Conservation (phyloP, 2,329 filamentous ascomycete species). For the Nemania sp. region DNA sequence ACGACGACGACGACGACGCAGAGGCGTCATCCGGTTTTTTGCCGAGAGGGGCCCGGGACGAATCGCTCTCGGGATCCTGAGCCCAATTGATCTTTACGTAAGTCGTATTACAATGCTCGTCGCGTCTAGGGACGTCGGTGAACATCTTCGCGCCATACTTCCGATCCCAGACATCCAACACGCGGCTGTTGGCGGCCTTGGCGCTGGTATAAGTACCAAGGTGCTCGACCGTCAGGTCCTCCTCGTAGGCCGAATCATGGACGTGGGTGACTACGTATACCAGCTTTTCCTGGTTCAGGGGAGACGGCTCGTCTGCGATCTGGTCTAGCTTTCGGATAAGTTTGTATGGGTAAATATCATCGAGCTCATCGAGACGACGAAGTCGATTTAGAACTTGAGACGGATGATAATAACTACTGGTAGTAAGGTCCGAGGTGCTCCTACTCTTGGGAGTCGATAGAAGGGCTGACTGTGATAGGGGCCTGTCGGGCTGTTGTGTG, state of each 20-base stretch:
- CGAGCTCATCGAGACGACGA: neutral
- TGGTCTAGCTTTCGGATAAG: slow-evolving; percentile 12
- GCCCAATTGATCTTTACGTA: neutral
- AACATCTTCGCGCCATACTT: slow-evolving; percentile 18
- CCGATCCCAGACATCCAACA: slow-evolving; percentile 21
- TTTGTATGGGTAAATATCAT: slow-evolving; percentile 17
- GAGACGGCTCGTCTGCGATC: neutral
- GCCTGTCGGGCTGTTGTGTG: neutral
- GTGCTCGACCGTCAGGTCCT: slow-evolving; percentile 9
- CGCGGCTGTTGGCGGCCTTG: slow-evolving; percentile 20
- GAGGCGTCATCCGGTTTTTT: neutral
- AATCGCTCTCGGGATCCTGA: neutral
- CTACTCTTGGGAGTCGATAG: neutral
- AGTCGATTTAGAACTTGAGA: neutral
- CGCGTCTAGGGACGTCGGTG: no score
- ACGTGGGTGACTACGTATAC: slow-evolving; percentile 18
- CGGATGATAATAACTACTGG: neutral
- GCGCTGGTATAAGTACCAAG: slow-evolving; percentile 17
- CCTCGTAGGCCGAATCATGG: neutral
- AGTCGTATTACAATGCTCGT: no score
- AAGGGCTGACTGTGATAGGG: neutral
- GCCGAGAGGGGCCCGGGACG: neutral
- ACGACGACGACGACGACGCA: no score
- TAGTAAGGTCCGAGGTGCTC: neutral
- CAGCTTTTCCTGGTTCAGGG: neutral